Percentiles rank a stretch among this genome's conserved stretches.
phyloP scores from a whole-genome alignment of 768 basidiomycete species.

The Antrodiella citrinella region DNA sequence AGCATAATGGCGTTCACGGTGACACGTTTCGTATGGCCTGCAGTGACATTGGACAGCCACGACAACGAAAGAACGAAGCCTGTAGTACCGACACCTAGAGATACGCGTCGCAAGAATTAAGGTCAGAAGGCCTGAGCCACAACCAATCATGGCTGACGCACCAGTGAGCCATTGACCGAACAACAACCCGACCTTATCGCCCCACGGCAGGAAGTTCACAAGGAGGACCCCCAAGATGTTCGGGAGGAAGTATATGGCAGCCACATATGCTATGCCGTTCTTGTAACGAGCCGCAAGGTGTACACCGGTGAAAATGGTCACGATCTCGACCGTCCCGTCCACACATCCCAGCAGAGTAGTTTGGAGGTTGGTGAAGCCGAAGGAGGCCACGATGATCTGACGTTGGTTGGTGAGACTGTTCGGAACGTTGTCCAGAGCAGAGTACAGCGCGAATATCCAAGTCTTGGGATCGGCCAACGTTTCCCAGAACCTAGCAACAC shows the following conservation, averaged over 20 bases:
- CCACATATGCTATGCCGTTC: conserved; percentile 58
- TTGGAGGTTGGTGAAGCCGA: conserved; percentile 56
- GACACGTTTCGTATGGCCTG: conserved; percentile 67
- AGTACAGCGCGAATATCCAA: conserved; percentile 69
- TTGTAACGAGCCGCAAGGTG: conserved; percentile 45
- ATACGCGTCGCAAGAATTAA: no score
- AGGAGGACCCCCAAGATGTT: conserved; percentile 56
- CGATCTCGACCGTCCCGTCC: conserved; percentile 55
- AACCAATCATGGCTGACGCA: conserved; percentile 13
- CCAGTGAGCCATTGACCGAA: conserved; percentile 50
- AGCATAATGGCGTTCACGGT: conserved; percentile 70
- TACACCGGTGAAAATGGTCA: conserved; percentile 63
- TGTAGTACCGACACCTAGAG: conserved; percentile 41
- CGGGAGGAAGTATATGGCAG: conserved; percentile 53
- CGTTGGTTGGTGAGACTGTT: conserved; percentile 62
- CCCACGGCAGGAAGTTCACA: conserved; percentile 58
- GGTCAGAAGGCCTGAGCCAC: not conserved
- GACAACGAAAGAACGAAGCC: conserved; percentile 54
- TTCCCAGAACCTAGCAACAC: conserved; percentile 48
- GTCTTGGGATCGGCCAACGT: conserved; percentile 63
- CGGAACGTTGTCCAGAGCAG: conserved; percentile 52
- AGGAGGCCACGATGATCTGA: conserved; percentile 54
- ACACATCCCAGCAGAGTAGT: conserved; percentile 67
- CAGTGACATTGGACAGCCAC: conserved; percentile 59
- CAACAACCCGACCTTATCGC: conserved; percentile 55